A percentile compares a stretch with the other conserved stretches of the same genome.
These are phyloP conservation scores for Neofusicoccum sp. DNA, from an alignment of 2,329 filamentous ascomycete species.

Conservation along the genomic window DNA sequence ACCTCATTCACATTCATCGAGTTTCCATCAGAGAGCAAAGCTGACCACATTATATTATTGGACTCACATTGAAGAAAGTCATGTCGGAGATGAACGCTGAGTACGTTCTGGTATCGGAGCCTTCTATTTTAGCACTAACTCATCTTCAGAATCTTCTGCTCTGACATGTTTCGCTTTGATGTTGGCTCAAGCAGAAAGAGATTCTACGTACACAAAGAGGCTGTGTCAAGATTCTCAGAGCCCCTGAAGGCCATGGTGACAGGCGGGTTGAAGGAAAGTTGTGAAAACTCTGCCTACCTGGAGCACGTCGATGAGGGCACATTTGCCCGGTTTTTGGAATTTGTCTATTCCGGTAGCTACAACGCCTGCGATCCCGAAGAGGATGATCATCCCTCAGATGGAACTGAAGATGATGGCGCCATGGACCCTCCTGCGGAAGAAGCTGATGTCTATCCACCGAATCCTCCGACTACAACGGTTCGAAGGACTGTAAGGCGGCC, in stretches of 20 bases:
- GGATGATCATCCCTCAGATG: neutral
- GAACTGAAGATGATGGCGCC: neutral
- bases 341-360: neutral
- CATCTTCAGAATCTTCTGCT: neutral
- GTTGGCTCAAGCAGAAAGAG: neutral
- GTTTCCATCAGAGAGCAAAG: too few species aligned
- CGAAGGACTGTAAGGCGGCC: too few species aligned
- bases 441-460: too few species aligned
- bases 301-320: neutral
- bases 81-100: too few species aligned
- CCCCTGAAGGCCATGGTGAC: neutral
- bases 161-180: neutral
- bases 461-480: too few species aligned
- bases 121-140: neutral
- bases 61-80: too few species aligned
- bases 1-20: too few species aligned
- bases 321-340: neutral
- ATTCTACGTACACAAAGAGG: neutral
- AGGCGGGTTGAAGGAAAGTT: neutral
- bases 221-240: neutral
- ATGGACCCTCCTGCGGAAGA: too few species aligned
- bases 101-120: too few species aligned
- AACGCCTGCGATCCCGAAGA: neutral
- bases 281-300: neutral
- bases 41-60: too few species aligned